Conservation (phyloP, 2,329 filamentous ascomycete genomes). For the Ophiocordyceps unilateralis region DNA sequence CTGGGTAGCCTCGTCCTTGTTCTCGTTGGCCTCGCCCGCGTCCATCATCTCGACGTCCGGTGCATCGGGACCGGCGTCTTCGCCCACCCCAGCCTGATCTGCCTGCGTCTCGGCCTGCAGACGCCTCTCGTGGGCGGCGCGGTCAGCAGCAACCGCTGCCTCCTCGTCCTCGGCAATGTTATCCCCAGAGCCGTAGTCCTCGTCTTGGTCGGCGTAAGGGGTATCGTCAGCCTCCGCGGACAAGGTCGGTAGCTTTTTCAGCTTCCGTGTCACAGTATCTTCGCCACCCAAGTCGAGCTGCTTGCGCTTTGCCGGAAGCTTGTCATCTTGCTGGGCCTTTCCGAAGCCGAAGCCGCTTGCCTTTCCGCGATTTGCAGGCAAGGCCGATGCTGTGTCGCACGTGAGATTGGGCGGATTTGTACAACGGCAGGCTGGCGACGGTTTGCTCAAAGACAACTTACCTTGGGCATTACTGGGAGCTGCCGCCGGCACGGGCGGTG, state of each 20-base stretch:
- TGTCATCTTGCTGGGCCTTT: slow-evolving; percentile 52
- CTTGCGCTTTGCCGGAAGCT: slow-evolving; percentile 51
- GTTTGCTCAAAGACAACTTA: too few relatives aligned
- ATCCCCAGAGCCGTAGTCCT: slow-evolving; percentile 54
- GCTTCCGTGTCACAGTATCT: slow-evolving; percentile 68
- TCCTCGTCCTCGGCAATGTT: slow-evolving; percentile 74
- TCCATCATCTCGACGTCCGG: slow-evolving; percentile 6
- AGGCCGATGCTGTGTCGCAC: slow-evolving; percentile 27
- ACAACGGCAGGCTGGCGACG: too few relatives aligned
- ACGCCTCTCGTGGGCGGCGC: slow-evolving; percentile 71
- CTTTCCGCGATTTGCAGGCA: slow-evolving; percentile 53
- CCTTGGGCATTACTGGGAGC: slow-evolving; percentile 18
- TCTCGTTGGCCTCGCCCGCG: neutral
- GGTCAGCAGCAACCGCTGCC: slow-evolving; percentile 68
- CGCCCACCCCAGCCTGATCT: neutral
- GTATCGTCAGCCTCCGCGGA: slow-evolving; percentile 46
- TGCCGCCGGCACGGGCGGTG: slow-evolving; percentile 2
- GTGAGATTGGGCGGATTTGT: neutral
- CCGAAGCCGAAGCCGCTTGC: slow-evolving; percentile 72
- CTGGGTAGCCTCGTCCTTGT: too few relatives aligned
- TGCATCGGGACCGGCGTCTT: slow-evolving; percentile 1
- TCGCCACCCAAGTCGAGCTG: slow-evolving; percentile 70
- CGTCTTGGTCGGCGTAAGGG: slow-evolving; percentile 44
- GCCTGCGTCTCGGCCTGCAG: slow-evolving; percentile 31
- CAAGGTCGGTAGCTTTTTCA: slow-evolving; percentile 75